phyloP scores from a whole-genome alignment of 495 filamentous ascomycete species.

The Penicillium subrubescens region DNA sequence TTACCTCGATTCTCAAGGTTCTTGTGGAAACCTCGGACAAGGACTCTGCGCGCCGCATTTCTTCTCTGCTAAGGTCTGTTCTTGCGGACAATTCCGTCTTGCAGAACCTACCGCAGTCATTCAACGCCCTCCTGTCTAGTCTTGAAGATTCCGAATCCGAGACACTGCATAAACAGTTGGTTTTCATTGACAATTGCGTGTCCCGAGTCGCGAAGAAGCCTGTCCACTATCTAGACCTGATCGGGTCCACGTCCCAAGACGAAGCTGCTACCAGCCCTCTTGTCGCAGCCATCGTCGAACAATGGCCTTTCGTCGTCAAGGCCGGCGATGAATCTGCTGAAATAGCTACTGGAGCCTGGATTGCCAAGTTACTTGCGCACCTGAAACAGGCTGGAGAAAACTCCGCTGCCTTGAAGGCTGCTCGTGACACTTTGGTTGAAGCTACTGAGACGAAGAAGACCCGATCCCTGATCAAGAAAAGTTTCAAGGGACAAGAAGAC shows the following conservation, averaged over 20 bases:
- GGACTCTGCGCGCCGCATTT: slow-evolving; percentile 38
- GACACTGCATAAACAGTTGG: slow-evolving; percentile 33
- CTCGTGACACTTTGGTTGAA: slow-evolving; percentile 42
- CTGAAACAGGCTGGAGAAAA: slow-evolving; percentile 51
- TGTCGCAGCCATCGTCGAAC: slow-evolving; percentile 67
- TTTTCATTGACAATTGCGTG: slow-evolving; percentile 81
- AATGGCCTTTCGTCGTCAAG: slow-evolving; percentile 71
- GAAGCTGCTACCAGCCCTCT: slow-evolving; percentile 53
- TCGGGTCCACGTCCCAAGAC: slow-evolving; percentile 40
- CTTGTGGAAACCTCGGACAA: slow-evolving; percentile 37
- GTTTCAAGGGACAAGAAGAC: slow-evolving; percentile 39
- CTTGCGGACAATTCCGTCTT: slow-evolving; percentile 42
- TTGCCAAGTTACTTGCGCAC: slow-evolving; percentile 50
- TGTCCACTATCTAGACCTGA: slow-evolving; percentile 70
- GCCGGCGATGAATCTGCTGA: slow-evolving; percentile 39
- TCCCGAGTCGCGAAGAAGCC: slow-evolving; percentile 68
- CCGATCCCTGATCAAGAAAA: slow-evolving; percentile 44
- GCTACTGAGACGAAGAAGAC: slow-evolving; percentile 40
- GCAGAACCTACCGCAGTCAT: slow-evolving; percentile 31
- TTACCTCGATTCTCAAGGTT: slow-evolving; percentile 49
- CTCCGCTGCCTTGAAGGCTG: slow-evolving; percentile 38
- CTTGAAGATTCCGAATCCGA: slow-evolving; percentile 43
- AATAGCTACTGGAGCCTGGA: slow-evolving; percentile 54
- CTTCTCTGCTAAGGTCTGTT: slow-evolving; percentile 35
- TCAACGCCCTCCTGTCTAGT: slow-evolving; percentile 44